Conservation (phyloP, 2,329 filamentous ascomycete genomes). For the Sarocladium oryzae region DNA sequence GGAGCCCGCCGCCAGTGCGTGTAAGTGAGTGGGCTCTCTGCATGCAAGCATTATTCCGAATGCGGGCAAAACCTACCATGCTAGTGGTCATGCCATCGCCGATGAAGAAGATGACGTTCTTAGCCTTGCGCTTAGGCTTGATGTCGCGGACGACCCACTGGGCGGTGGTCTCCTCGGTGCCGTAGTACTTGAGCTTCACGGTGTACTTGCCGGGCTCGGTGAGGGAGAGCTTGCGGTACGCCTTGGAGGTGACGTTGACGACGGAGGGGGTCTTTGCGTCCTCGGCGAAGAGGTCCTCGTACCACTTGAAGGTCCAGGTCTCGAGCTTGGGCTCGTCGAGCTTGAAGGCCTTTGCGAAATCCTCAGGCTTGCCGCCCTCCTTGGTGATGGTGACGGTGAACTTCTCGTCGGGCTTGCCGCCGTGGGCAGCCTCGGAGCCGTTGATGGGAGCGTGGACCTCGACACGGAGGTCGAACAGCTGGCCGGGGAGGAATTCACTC, state of each 20-base stretch:
- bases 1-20: neutral
- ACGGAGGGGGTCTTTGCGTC: slow-evolving; percentile 63
- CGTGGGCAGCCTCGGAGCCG: slow-evolving; percentile 69
- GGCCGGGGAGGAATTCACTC: slow-evolving; percentile 76
- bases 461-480: slow-evolving; percentile 77
- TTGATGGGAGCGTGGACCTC: slow-evolving; percentile 78
- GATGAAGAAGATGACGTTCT: slow-evolving; percentile 82
- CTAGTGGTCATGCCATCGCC: slow-evolving; percentile 70
- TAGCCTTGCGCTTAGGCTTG: slow-evolving; percentile 63
- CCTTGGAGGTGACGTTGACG: slow-evolving; percentile 75
- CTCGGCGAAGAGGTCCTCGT: slow-evolving; percentile 73
- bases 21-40: neutral
- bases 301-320: slow-evolving; percentile 80
- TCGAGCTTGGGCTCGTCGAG: slow-evolving; percentile 65
- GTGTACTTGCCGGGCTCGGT: slow-evolving; percentile 75
- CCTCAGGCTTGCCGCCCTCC: slow-evolving; percentile 43
- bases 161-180: slow-evolving; percentile 62
- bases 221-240: slow-evolving; percentile 67
- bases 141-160: slow-evolving; percentile 72
- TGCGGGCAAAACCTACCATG: slow-evolving; percentile 42
- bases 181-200: slow-evolving; percentile 70
- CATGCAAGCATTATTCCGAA: neutral
- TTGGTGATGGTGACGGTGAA: slow-evolving; percentile 72
- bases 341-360: slow-evolving; percentile 62
- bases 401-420: slow-evolving; percentile 61